A percentile compares a stretch with the other conserved stretches of the same genome.
Evolutionary conservation across 1,139 yeast genomes (phyloP).

Genomic region (Debaryomyces sp.): DNA sequence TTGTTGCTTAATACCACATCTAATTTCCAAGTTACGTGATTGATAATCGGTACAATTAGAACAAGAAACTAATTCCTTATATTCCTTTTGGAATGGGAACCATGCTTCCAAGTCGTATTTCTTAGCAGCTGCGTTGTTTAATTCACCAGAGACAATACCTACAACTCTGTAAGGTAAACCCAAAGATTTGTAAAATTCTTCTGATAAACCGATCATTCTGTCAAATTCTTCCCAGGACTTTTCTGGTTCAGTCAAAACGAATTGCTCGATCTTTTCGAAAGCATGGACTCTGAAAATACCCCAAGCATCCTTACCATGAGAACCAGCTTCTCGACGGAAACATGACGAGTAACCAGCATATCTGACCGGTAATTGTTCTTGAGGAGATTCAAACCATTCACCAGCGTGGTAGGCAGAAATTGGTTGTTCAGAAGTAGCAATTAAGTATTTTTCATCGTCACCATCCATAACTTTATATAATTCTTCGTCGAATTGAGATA

Average conservation of each 20-base stretch:
- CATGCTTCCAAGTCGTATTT: constrained; percentile 99
- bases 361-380: constrained; percentile 92
- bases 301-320: constrained; percentile 99
- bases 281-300: constrained; percentile 99
- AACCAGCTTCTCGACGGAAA: constrained; percentile 99
- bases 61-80: constrained; percentile 97
- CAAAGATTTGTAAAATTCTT: constrained; percentile 90
- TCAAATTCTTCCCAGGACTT: constrained; percentile 98
- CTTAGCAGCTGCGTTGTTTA: constrained; percentile 98
- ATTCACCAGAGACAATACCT: constrained; percentile 97
- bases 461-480: constrained; percentile 96
- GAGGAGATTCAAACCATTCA: constrained; percentile 98
- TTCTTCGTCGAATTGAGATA: constrained; percentile 97
- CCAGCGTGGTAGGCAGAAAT: constrained; percentile 96
- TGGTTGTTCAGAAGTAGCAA: constrained; percentile 99
- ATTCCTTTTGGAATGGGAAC: constrained; percentile 99
- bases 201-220: constrained; percentile 87
- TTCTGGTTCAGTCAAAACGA: constrained; percentile 94
- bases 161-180: constrained; percentile 96
- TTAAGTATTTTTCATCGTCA: constrained; percentile 93
- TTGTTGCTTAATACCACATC: constrained; percentile 97
- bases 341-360: constrained; percentile 98
- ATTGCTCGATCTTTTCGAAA: constrained; percentile 97
- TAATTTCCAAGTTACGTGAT: constrained; percentile 95
- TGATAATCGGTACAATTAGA: constrained; percentile 99